These are phyloP conservation scores for Quercus engelmannii DNA, from an alignment of 306 rosid species.

Conservation along the genomic window DNA sequence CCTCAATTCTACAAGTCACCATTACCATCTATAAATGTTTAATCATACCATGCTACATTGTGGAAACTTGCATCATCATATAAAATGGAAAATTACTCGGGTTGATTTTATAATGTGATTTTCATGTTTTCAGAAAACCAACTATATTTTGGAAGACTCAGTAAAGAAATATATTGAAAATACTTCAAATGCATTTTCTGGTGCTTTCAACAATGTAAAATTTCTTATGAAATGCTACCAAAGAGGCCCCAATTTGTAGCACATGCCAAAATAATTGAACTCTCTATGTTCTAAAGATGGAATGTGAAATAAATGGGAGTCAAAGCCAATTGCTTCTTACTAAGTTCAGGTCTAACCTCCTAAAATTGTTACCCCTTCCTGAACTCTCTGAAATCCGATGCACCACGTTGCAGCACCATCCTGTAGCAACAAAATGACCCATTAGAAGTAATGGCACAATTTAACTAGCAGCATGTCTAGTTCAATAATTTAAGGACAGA, in stretches of 20 bases:
- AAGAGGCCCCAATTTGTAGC: background rate
- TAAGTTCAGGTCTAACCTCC: conserved; percentile 62
- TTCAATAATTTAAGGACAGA: background rate
- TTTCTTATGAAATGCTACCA: background rate
- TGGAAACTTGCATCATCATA: too few relatives aligned
- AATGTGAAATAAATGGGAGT: conserved; percentile 10
- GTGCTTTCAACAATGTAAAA: background rate
- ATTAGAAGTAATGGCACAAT: conserved; percentile 17
- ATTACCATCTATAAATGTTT: too few relatives aligned
- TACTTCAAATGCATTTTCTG: conserved; percentile 4
- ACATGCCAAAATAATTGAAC: background rate
- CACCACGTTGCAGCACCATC: conserved; percentile 81
- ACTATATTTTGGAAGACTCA: background rate
- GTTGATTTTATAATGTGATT: too few relatives aligned
- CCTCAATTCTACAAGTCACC: too few relatives aligned
- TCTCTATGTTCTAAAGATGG: conserved; percentile 6
- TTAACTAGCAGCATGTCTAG: conserved; percentile 13
- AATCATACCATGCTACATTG: too few relatives aligned
- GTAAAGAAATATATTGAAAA: background rate
- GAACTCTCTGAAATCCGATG: conserved; percentile 75
- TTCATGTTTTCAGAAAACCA: background rate
- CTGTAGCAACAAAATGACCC: conserved; percentile 34
- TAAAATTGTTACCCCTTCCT: conserved; percentile 73
- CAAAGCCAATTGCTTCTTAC: background rate
- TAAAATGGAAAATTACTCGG: too few relatives aligned